Base-by-base conservation (phyloP, 2,329 filamentous ascomycete genomes). In the Aspergillus sergii region DNA sequence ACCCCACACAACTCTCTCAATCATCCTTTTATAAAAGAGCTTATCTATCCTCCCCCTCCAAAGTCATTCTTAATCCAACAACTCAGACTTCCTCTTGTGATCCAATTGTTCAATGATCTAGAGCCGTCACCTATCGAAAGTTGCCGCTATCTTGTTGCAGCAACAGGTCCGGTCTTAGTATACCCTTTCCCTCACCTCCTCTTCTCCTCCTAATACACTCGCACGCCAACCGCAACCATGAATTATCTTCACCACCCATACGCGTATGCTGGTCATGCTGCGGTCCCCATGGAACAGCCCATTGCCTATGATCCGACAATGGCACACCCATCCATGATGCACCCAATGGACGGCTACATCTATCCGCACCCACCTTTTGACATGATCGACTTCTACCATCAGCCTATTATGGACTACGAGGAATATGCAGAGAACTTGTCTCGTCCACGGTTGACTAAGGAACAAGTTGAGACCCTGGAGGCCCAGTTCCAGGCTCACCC, bases 391-490 rank as follows among this genome's bases (percentile, higher is more conserved):
- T 80, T 78, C 65, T 79, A 79, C 57, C 74, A 75, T 61, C 75
- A 78, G 59, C 73, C 78, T 45, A 75, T 76, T 61, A 73, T 78
- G 72, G 79, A 83, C 61, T 80, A 79, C 61, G 81, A 83, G 48
- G 81, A 83, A 70, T 78, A 78, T 63, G 73, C 79, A 41, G 82
- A 84, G 68, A 81, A 80, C 65, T 72, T 82, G 46, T 82, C 81
- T 19, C 77, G 81, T 19, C 82, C 82, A 12, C 78, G 82, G 43
- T 77, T 84, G 68, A 84, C 82, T 63, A 83, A 83, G 65, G 82
- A 84, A 63, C 82, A 84, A 73, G 80, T 84, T 45, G 81, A 82
- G 66, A 80, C 80, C 4, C 69, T 84, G 30, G 82, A 84, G 68
- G 74, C 77, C 46, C 80, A 84, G 60, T 84, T 84, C 63, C 80